phyloP scores from a whole-genome alignment of 768 basidiomycete genomes.

The Lepiota venenata region DNA sequence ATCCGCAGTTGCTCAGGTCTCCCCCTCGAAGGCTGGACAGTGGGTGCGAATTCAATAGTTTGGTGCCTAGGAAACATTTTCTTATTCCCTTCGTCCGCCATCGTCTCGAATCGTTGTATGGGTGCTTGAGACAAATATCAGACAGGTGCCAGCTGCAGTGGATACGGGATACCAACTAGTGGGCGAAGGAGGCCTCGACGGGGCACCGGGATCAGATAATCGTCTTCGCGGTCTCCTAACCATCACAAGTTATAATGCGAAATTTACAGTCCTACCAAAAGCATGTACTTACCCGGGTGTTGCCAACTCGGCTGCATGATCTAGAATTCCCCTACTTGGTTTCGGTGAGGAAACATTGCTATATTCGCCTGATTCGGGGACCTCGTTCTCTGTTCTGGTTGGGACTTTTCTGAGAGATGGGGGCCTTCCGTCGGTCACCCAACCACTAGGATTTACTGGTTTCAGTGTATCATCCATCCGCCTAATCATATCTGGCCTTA shows the following conservation, averaged over 20 bases:
- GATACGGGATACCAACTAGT: conserved; percentile 24
- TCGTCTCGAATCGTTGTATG: conserved; percentile 36
- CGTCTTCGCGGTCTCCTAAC: conserved; percentile 22
- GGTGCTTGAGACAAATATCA: conserved; percentile 18
- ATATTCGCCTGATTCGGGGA: not conserved
- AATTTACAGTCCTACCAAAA: not conserved
- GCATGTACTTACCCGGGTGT: conserved; percentile 16
- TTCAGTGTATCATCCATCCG: conserved; percentile 67
- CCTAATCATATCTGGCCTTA: conserved; percentile 76
- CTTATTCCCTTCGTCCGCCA: conserved; percentile 19
- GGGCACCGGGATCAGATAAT: conserved; percentile 33
- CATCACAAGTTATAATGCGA: not conserved
- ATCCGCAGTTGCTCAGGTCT: conserved; percentile 17
- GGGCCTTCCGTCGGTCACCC: conserved; percentile 49
- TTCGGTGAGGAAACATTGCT: not conserved
- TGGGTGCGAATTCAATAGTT: conserved; percentile 38
- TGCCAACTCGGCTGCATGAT: conserved; percentile 15
- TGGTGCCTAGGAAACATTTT: conserved; percentile 34
- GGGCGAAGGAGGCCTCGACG: conserved; percentile 31
- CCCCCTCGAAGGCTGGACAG: conserved; percentile 23
- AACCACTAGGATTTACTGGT: conserved; percentile 72
- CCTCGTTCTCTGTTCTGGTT: not conserved
- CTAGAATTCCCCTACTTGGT: not conserved
- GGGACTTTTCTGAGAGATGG: conserved; percentile 5
- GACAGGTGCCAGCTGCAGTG: not conserved